phyloP scores from a whole-genome alignment of 768 basidiomycete species.

The Zangia roseola region DNA sequence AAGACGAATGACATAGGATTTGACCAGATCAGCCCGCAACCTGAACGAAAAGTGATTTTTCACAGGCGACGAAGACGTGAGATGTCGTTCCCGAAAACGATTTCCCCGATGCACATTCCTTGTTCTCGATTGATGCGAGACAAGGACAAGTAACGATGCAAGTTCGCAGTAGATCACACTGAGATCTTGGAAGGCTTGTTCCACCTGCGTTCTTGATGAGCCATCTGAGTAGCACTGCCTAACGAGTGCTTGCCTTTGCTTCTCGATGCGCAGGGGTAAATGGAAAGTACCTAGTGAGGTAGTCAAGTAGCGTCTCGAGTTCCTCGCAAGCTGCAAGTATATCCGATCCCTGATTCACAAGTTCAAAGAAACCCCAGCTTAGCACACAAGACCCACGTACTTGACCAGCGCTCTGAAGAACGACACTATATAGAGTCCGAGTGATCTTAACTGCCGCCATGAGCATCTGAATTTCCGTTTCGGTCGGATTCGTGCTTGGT shows the following conservation, averaged over 20 bases:
- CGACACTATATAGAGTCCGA: constrained; percentile 55
- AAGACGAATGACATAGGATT: constrained; percentile 58
- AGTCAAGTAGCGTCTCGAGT: constrained; percentile 58
- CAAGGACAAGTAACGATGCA: constrained; percentile 57
- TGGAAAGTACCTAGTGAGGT: constrained; percentile 86
- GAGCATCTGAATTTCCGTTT: constrained; percentile 60
- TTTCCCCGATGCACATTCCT: constrained; percentile 6
- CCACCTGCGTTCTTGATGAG: constrained; percentile 43
- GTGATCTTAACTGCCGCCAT: constrained; percentile 56
- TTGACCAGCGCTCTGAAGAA: constrained; percentile 46
- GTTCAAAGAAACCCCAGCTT: constrained; percentile 2
- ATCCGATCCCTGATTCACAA: constrained; percentile 23
- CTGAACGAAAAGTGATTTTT: constrained; percentile 23
- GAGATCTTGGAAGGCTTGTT: constrained; percentile 65
- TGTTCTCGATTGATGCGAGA: constrained; percentile 17
- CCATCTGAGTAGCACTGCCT: background rate
- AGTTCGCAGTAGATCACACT: constrained; percentile 81
- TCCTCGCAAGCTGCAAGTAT: constrained; percentile 40
- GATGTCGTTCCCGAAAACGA: constrained; percentile 7
- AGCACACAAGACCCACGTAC: constrained; percentile 21
- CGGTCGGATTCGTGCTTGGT: constrained; percentile 55
- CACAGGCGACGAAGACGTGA: constrained; percentile 18
- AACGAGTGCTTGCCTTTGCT: constrained; percentile 44
- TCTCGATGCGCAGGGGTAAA: constrained; percentile 57
- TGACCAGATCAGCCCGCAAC: constrained; percentile 50